Percentiles rank a stretch among this genome's conserved stretches.
Conservation (phyloP, 2,329 filamentous ascomycete species). For the Coniella vitis region DNA sequence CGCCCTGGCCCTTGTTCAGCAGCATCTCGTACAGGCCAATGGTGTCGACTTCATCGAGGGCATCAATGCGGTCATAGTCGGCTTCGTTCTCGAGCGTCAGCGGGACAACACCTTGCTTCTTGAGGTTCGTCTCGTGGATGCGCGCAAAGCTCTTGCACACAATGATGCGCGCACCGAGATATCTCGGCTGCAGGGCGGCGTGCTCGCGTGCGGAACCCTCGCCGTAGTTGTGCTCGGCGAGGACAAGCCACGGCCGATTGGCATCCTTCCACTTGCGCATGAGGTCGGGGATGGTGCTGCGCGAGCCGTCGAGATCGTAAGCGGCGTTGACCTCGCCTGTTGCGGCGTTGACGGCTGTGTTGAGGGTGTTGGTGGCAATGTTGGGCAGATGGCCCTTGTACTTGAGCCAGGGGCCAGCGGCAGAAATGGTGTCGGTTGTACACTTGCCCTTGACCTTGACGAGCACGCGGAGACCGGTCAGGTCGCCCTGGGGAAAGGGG, state of each 20-base stretch:
- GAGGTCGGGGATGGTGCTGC: constrained; percentile 77
- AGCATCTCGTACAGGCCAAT: constrained; percentile 80
- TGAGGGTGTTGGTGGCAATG: constrained; percentile 94
- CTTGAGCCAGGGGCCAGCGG: constrained; percentile 94
- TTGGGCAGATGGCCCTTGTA: constrained; percentile 99
- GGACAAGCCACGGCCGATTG: constrained; percentile 78
- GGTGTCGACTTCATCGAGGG: constrained; percentile 77
- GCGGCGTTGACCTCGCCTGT: constrained; percentile 90
- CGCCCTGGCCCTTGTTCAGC: constrained; percentile 66
- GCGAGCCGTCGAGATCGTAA: constrained; percentile 74
- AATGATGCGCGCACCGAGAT: constrained; percentile 75
- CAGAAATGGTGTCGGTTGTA: constrained; percentile 97
- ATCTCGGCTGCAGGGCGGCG: constrained; percentile 77
- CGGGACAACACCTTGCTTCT: constrained; percentile 95
- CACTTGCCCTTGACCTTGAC: constrained; percentile 98
- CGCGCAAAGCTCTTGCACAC: constrained; percentile 77
- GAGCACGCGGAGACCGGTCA: constrained; percentile 73
- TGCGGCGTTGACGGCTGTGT: constrained; percentile 86
- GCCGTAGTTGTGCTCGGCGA: constrained; percentile 95
- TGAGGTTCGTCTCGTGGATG: constrained; percentile 90
- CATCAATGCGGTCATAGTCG: constrained; percentile 78
- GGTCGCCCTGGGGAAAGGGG: constrained; percentile 70
- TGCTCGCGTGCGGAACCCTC: constrained; percentile 84
- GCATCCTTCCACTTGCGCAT: constrained; percentile 74
- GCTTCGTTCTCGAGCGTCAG: constrained; percentile 82